These are phyloP conservation scores for Nakaseomyces nivariensis DNA, from an alignment of 1,139 yeast species.

Conservation along the genomic window DNA sequence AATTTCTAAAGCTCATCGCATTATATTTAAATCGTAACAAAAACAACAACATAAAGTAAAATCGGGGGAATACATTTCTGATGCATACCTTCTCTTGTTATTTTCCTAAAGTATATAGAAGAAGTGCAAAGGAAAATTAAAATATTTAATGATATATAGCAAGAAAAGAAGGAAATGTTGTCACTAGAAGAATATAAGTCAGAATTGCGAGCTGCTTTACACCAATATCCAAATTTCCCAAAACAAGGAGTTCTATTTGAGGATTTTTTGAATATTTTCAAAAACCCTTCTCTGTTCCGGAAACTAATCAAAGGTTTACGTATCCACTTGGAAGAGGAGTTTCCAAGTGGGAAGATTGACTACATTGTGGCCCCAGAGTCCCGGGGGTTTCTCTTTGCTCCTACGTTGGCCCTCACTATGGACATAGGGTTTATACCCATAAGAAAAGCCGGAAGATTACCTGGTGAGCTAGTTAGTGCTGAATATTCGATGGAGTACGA, in stretches of 20 bases:
- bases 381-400: slow-evolving; percentile 90
- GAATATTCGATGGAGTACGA: slow-evolving; percentile 84
- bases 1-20: too few species aligned
- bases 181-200: slow-evolving; percentile 37
- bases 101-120: too few species aligned
- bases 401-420: slow-evolving; percentile 75
- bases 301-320: slow-evolving; percentile 68
- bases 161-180: slow-evolving; percentile 9
- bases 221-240: slow-evolving; percentile 90
- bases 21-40: too few species aligned
- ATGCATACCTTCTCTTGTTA: too few species aligned
- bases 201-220: slow-evolving; percentile 55
- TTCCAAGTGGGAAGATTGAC: slow-evolving; percentile 50
- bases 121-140: too few species aligned
- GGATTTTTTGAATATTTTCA: slow-evolving; percentile 85
- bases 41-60: too few species aligned
- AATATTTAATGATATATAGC: background rate
- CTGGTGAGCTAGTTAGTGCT: slow-evolving; percentile 63
- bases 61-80: too few species aligned
- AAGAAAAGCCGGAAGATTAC: slow-evolving; percentile 84
- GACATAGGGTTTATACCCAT: slow-evolving; percentile 85
- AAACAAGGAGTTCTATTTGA: slow-evolving; percentile 83
- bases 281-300: slow-evolving; percentile 65
- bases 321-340: slow-evolving; percentile 48
- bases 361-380: slow-evolving; percentile 87